Evolutionary conservation across 768 basidiomycete genomes (phyloP), one percentile per base, ranked within the genome.

Genomic region (Leccinum barrowsii): DNA sequence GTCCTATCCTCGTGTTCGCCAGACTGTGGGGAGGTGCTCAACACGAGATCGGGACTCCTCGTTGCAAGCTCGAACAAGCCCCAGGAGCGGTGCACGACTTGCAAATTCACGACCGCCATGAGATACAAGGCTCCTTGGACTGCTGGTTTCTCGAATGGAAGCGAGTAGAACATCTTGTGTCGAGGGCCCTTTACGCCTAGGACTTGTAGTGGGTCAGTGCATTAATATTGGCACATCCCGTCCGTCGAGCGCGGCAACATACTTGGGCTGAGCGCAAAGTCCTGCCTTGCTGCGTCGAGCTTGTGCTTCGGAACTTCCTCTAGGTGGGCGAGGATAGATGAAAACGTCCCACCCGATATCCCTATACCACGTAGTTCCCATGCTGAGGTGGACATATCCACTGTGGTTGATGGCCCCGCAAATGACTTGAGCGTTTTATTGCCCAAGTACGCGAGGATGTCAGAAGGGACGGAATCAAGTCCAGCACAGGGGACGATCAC

Each of bases 401-500:
- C 75, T 19, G 74, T 66, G 0, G 75, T 59, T 11, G 70, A 64
- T 0, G 74, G 61, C 5, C 76, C 76, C 4, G 67, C 73, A 52
- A 73, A 67, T 10, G 75, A 66, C 70, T 87, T 86, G 54, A 94
- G 79, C 0, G 85, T 85, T 64, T 82, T 84, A 58, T 86, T 86
- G 17, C 89, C 81, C 50, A 92, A 74, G 72, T 85, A 87, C 0
- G 84, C 82, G 11, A 82, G 72, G 47, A 89, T 69, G 67, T 97
- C 93, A 3, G 86, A 83, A 3, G 90, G 90, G 28, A 92, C 65
- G 2, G 89, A 92, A 69, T 92, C 90, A 59, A 90, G 80, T 2
- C 87, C 93, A 55, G 85, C 89, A 2, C 85, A 78, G 22, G 91
- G 91, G 19, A 97, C 80, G 62, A 98, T 87, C 61, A 91, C 81